These are phyloP conservation scores for Monilinia aucupariae DNA, from an alignment of 2,329 filamentous ascomycete species.

Conservation along the genomic window DNA sequence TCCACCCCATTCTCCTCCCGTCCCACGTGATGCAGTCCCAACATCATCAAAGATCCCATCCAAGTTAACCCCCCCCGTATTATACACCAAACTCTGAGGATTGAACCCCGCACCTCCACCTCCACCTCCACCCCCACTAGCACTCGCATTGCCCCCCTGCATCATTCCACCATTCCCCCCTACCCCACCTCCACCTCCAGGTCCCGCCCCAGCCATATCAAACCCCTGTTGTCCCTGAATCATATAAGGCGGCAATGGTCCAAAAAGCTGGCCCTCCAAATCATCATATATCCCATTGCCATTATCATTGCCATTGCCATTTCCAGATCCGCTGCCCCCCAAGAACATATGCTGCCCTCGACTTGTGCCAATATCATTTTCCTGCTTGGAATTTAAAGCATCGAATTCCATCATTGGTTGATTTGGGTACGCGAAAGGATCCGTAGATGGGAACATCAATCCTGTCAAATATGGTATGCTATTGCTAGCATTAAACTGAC, in stretches of 20 bases:
- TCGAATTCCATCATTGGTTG: constrained; percentile 63
- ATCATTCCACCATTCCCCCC: neutral
- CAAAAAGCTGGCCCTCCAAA: constrained; percentile 68
- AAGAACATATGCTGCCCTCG: constrained; percentile 28
- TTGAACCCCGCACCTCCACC: neutral
- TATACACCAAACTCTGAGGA: constrained; percentile 2
- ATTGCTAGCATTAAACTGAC: constrained; percentile 36
- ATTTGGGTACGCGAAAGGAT: constrained; percentile 72
- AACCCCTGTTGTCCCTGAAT: constrained; percentile 29
- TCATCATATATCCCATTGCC: constrained; percentile 44
- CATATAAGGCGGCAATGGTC: constrained; percentile 65
- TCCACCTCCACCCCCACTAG: neutral
- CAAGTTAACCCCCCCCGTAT: neutral
- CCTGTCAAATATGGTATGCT: constrained; percentile 62
- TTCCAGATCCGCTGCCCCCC: constrained; percentile 23
- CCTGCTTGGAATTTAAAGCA: constrained; percentile 33
- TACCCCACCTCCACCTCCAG: neutral
- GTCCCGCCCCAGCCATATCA: constrained; percentile 16
- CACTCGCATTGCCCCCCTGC: neutral
- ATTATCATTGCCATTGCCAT: constrained; percentile 16
- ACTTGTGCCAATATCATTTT: constrained; percentile 15
- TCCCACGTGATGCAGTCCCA: neutral
- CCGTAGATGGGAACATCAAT: constrained; percentile 74
- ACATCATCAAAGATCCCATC: constrained; percentile 10
- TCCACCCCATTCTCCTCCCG: neutral